Evolutionary conservation across 2,329 filamentous ascomycete species (phyloP), one percentile per base, ranked within the genome.

Genomic region (Colletotrichum coccodes): DNA sequence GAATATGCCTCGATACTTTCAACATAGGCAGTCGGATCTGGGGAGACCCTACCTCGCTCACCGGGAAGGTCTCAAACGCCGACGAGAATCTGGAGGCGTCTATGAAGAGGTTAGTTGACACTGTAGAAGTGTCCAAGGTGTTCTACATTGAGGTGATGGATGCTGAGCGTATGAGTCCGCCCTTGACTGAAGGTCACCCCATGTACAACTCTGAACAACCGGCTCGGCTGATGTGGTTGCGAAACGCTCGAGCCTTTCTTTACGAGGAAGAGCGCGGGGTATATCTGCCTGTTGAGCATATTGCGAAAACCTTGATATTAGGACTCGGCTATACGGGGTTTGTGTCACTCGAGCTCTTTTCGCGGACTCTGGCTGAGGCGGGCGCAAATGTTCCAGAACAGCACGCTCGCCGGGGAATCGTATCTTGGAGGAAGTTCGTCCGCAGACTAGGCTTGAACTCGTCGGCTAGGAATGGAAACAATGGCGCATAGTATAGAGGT

Each of bases 71-170:
- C 0, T 71, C 79, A 0, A 83, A 87, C 66, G 90, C 87, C 7
- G 87, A 91, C 1, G 78, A 80, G 3, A 85, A 83, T 0, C 82
- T 92, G 1, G 75, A 78, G 8, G 79, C 81, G 1, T 90, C 89
- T 0, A 77, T 93, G 53, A 76, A 81, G 32, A 80, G 84, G 6
- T 79, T 94, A 4, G 77, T 89, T 0, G 72, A 80, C 2, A 80
- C 79, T 0, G 79, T 94, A 6, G 87, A 93, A 68, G 81, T 87
- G 2, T 76, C 80, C 34, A 93, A 92, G 76, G 84, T 95, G 0
- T 93, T 94, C 73, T 93, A 92, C 73, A 83, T 95, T 0, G 93
- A 95, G 75, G 85, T 94, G 5, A 92, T 92, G 6, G 92, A 95
- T 73, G 93, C 89, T 1, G 91, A 93, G 76, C 82, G 86, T 4